Base-by-base conservation (phyloP, 768 basidiomycete genomes). In the Lyophyllum atratum region DNA sequence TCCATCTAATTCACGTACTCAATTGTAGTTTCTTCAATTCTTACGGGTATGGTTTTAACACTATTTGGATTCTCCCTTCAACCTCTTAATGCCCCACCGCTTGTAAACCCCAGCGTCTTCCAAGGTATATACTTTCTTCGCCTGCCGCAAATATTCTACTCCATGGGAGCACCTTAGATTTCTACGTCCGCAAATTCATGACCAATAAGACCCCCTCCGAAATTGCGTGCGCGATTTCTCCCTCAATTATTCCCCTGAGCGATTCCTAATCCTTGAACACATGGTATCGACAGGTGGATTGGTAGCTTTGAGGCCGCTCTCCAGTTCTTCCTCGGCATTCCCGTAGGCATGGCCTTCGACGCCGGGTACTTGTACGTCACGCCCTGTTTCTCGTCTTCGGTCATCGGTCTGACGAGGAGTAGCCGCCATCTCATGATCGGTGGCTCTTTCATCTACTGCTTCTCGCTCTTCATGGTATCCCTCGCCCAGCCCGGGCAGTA, bases 391-490 rank as follows among this genome's bases (percentile, higher is more conserved):
- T 19, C 3, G 39, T n/a, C n/a, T 15, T 11, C 5, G 11, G 34
- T 15, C 34, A 12, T 15, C 11, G 4, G 11, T 7, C 14, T 37
- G 34, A 37, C 34, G 6, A 15, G 3, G 6, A 31, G 6, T 47
- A 74, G 74, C 55, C 72, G 75, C 47, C 68, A 74, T 37, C 57
- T 78, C 21, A 65, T 80, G 45, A 72, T 76, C 9, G 65, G 62
- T 25, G 79, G 78, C 7, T 73, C 75, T 4, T 19, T 79, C 7
- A 53, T 79, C 9, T 78, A 79, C 50, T 71, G 72, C 21, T 65
- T 67, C 56, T 71, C 72, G 49, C 62, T 76, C 52, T 76, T 76
- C 63, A 74, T 73, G 69, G 64, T 77, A 15, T 76, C 75, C 19
- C 65, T 77, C 22, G 71, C 71, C 4, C 63, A 71, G 37, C 74